These are phyloP conservation scores for Cyberlindnera xylosilytica DNA, from an alignment of 805 yeast species.

Conservation along the genomic window DNA sequence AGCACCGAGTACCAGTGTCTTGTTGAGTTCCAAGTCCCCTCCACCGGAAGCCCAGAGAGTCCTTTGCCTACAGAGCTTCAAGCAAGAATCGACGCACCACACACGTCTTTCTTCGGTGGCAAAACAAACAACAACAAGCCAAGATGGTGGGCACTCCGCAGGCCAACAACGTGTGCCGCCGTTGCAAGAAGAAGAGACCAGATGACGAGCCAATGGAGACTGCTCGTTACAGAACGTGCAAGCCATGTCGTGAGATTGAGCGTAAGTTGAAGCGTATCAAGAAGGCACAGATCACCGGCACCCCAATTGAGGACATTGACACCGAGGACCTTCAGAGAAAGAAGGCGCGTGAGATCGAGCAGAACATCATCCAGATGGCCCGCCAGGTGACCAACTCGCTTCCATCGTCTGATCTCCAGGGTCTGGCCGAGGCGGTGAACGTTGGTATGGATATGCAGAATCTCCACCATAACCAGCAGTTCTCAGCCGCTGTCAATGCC, in stretches of 20 bases:
- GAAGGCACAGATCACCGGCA: conserved; percentile 20
- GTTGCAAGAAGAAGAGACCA: conserved; percentile 30
- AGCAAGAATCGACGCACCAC: no score
- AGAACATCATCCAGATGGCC: conserved; percentile 20
- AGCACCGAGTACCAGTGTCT: no score
- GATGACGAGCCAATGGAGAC: conserved; percentile 29
- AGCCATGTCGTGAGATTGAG: conserved; percentile 30
- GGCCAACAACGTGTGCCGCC: conserved; percentile 25
- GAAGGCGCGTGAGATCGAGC: conserved; percentile 18
- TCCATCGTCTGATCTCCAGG: conserved; percentile 13
- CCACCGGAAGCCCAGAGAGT: no score
- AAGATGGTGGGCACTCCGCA: conserved; percentile 11
- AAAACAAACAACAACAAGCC: background rate
- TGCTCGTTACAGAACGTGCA: conserved; percentile 30
- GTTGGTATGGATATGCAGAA: conserved; percentile 1
- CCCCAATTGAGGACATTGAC: conserved; percentile 10
- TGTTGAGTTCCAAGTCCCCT: no score
- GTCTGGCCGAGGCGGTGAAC: conserved; percentile 10
- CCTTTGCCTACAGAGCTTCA: no score
- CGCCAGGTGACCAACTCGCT: conserved; percentile 13
- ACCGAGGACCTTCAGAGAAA: conserved; percentile 11
- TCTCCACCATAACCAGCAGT: conserved; percentile 12
- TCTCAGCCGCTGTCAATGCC: conserved; percentile 12
- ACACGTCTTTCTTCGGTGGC: conserved; percentile 1
- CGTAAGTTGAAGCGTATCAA: conserved; percentile 24